Evolutionary conservation across 352 stramenopile species (phyloP).

Genomic region (Globisporangium camurandrum): DNA sequence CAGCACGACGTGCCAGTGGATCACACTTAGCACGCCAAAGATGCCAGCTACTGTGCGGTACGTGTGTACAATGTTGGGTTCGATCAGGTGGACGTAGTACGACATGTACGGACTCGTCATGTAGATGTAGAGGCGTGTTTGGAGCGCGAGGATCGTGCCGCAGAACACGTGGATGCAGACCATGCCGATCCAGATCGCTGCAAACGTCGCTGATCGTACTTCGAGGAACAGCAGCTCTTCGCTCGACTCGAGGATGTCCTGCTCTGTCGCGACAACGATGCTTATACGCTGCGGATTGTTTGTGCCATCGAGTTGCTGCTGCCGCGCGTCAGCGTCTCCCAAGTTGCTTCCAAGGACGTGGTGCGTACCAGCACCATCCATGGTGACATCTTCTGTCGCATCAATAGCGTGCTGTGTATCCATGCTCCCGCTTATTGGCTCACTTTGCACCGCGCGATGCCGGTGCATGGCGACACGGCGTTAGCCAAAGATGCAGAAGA

Average conservation of each 20-base stretch:
- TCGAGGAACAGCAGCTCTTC: constrained; percentile 14
- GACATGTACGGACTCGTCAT: constrained; percentile 13
- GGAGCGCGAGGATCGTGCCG: constrained; percentile 14
- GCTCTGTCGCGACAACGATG: constrained; percentile 2
- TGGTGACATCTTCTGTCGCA: background rate
- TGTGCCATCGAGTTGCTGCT: background rate
- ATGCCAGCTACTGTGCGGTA: constrained; percentile 17
- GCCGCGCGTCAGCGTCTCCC: too few species aligned
- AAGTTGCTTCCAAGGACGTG: too few species aligned
- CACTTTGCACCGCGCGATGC: too few species aligned
- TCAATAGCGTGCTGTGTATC: background rate
- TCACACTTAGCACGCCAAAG: constrained; percentile 18
- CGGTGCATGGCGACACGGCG: too few species aligned
- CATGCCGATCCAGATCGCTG: constrained; percentile 18
- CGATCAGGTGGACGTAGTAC: constrained; percentile 21
- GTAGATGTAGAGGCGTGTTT: constrained; percentile 18
- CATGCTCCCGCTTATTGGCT: background rate
- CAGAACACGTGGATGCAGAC: constrained; percentile 16
- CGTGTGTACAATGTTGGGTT: constrained; percentile 10
- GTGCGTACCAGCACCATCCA: background rate
- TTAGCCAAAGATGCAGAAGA: too few species aligned
- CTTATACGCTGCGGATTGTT: background rate
- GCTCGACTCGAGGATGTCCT: constrained; percentile 9
- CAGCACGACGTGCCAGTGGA: constrained; percentile 19
- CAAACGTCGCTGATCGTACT: constrained; percentile 11